Base-by-base conservation (phyloP, 768 basidiomycete genomes). In the Lactifluus piperatus region DNA sequence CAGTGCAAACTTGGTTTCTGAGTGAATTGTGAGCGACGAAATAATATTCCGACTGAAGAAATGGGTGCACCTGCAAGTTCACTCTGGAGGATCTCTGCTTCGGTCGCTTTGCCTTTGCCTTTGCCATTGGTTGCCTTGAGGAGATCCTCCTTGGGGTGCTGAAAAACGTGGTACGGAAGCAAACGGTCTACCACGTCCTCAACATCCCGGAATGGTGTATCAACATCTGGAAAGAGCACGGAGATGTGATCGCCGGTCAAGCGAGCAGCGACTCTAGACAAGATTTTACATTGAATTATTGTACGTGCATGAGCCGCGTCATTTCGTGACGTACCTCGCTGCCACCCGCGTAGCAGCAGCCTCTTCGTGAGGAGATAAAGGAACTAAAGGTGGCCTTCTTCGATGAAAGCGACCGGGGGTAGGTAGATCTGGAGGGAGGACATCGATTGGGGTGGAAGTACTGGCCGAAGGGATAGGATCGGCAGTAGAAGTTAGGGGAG, bases 81-180 rank as follows among this genome's bases (percentile, higher is more conserved):
- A 45, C 76, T 73, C 56, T 70, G 70, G 16, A 78, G 67, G 3
- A 70, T 34, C 51, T 80, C 77, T 27, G 71, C 63, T 30, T 74
- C 69, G 14, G 69, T 75, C 3, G 80, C 85, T 65, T 80, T 88
- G 57, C 75, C 77, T 68, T 89, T 89, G 13, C 84, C 83, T 68
- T 89, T 89, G 13, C 84, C 83, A 68, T 88, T 88, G 50, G 68
- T 63, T n/a, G 22, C 44, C 24, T 41, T 57, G 5, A 72, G 69
- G 63, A 88, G 64, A 63, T 92, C 90, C 46, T 85, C 83, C 57
- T 71, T 72, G 0, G 88, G 88, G 59, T 88, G 85, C 62, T 86
- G 86, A 63, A 85, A 89, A 51, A 91, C 71, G 66, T 92, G 90
- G 65, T 88, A 91, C 0, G 90, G 88, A 22, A 91, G 74, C 22